phyloP scores from a whole-genome alignment of 345 rosid species.

The Alliaria petiolata region DNA sequence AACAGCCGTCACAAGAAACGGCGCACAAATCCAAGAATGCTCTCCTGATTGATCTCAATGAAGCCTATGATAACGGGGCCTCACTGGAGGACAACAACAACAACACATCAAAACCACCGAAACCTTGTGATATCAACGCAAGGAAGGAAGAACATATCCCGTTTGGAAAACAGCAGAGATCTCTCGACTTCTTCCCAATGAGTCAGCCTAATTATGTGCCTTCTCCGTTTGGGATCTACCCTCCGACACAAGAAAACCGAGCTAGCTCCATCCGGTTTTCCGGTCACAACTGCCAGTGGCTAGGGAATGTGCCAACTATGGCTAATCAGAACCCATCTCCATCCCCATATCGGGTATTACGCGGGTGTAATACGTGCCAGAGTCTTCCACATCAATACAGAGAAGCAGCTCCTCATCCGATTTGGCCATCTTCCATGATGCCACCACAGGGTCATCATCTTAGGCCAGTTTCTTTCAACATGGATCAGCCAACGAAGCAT shows the following conservation, averaged over 20 bases:
- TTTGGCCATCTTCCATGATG: conserved; percentile 44
- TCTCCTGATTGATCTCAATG: conserved; percentile 44
- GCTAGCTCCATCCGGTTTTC: conserved; percentile 39
- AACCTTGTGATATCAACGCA: conserved; percentile 37
- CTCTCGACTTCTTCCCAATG: conserved; percentile 42
- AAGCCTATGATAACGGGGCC: conserved; percentile 38
- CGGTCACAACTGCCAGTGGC: conserved; percentile 44
- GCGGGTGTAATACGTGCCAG: conserved; percentile 45
- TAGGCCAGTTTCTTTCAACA: conserved; percentile 37
- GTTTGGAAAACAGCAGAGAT: conserved; percentile 32
- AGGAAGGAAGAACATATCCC: conserved; percentile 36
- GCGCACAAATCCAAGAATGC: conserved; percentile 26
- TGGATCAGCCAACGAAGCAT: conserved; percentile 35
- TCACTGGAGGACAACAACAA: conserved; percentile 45
- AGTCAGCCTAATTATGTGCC: conserved; percentile 36
- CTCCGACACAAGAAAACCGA: conserved; percentile 44
- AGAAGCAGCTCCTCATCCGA: conserved; percentile 42
- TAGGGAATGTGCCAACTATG: conserved; percentile 38
- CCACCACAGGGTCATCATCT: conserved; percentile 37
- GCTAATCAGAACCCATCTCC: conserved; percentile 38
- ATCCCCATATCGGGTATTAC: conserved; percentile 30
- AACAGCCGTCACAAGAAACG: conserved; percentile 36
- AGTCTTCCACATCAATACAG: conserved; percentile 41
- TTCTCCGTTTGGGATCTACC: conserved; percentile 35
- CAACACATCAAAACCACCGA: conserved; percentile 36